phyloP scores from a whole-genome alignment of 805 yeast genomes.

The Nakazawaea anatomiae region DNA sequence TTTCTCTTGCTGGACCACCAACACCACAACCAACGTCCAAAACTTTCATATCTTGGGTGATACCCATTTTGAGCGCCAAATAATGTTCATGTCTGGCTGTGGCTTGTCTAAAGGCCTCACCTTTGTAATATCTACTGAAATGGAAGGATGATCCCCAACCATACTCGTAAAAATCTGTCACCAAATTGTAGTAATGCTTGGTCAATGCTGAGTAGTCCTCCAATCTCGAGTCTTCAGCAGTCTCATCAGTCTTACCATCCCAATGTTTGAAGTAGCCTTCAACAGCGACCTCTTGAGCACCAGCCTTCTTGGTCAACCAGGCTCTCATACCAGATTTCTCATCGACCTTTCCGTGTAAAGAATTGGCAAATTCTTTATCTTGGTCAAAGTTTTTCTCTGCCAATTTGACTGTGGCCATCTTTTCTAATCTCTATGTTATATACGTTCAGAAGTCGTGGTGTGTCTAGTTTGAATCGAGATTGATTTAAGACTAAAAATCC shows the following conservation, averaged over 20 bases:
- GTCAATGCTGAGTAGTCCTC: conserved; percentile 87
- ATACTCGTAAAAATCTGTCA: conserved; percentile 96
- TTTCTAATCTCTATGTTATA: no score
- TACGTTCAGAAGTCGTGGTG: no score
- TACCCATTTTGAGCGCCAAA: conserved; percentile 80
- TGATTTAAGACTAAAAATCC: no score
- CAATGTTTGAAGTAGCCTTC: conserved; percentile 93
- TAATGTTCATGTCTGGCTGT: conserved; percentile 97
- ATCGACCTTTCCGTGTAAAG: conserved; percentile 77
- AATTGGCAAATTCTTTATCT: conserved; percentile 73
- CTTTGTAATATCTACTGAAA: conserved; percentile 87
- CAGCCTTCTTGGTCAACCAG: conserved; percentile 66
- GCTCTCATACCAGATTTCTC: conserved; percentile 70
- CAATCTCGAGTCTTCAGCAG: conserved; percentile 67
- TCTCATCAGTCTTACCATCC: conserved; percentile 82
- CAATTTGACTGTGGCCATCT: conserved; percentile 18
- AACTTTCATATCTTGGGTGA: conserved; percentile 76
- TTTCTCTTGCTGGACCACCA: conserved; percentile 99
- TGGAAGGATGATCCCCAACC: conserved; percentile 99
- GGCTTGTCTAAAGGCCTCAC: conserved; percentile 92
- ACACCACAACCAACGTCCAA: conserved; percentile 99
- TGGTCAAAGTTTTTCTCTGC: conserved; percentile 51
- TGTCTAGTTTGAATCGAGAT: no score
- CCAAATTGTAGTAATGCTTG: conserved; percentile 93
- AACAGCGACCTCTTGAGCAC: conserved; percentile 77